These are phyloP conservation scores for Aegle marmelos DNA, from an alignment of 345 rosid genomes.

Conservation along the genomic window DNA sequence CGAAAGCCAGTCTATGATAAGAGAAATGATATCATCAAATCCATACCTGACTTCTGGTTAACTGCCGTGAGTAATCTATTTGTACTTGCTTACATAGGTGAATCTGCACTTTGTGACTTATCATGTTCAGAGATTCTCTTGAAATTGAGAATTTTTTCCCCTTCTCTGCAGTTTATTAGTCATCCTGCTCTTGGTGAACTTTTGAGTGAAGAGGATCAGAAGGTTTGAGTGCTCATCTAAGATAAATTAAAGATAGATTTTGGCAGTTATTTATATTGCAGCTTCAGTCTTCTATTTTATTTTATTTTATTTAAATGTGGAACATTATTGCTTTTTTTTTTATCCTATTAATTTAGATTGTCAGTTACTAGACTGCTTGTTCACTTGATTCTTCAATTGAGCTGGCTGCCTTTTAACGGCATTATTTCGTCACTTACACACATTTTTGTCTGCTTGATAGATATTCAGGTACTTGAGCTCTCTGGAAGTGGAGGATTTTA, in stretches of 20 bases:
- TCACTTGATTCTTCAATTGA: background rate
- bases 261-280: background rate
- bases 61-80: conserved; percentile 67
- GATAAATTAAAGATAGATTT: background rate
- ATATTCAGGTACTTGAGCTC: conserved; percentile 68
- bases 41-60: conserved; percentile 91
- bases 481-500: conserved; percentile 81
- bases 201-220: conserved; percentile 84
- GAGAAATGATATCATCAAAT: conserved; percentile 66
- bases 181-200: conserved; percentile 87
- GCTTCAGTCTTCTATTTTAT: background rate
- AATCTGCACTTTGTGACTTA: background rate
- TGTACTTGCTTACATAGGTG: background rate
- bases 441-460: conserved; percentile 31
- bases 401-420: background rate
- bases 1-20: conserved; percentile 87
- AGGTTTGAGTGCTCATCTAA: conserved; percentile 43
- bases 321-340: background rate
- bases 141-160: background rate
- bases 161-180: conserved; percentile 62
- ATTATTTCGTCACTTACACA: background rate
- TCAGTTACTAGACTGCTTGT: background rate
- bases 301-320: background rate
- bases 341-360: background rate
- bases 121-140: background rate